phyloP scores from a whole-genome alignment of 2,329 filamentous ascomycete species.

The Cladophialophora immunda region DNA sequence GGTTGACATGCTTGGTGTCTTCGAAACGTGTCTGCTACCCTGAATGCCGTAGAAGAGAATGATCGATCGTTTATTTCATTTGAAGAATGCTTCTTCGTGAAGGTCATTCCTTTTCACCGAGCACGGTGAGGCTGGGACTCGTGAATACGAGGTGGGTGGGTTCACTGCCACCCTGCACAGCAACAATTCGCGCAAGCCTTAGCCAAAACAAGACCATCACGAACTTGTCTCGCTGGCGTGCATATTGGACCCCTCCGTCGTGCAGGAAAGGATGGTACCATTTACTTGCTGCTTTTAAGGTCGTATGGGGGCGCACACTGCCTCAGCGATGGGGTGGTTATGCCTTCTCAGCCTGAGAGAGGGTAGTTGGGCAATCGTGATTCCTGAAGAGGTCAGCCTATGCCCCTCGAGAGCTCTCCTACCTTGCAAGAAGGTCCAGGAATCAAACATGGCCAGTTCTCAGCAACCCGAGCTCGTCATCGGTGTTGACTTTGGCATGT shows the following conservation, averaged over 20 bases:
- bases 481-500: conserved; percentile 46
- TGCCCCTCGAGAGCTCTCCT: not conserved
- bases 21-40: too few relatives aligned
- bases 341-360: not conserved
- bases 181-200: not conserved
- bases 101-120: not conserved
- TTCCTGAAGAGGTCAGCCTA: not conserved
- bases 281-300: conserved; percentile 5
- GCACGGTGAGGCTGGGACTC: not conserved
- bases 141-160: conserved; percentile 1
- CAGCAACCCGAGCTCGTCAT: conserved; percentile 26
- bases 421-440: not conserved
- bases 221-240: not conserved
- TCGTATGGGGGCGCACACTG: not conserved
- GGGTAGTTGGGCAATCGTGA: not conserved
- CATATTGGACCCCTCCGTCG: not conserved
- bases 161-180: not conserved
- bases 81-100: not conserved
- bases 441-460: not conserved
- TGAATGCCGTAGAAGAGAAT: not conserved
- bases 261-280: not conserved
- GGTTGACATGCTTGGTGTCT: not conserved
- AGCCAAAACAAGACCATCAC: conserved; percentile 1
- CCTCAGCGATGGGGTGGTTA: not conserved
- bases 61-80: not conserved